Evolutionary conservation across 495 filamentous ascomycete genomes (phyloP).

Genomic region (Penicillium atrosanguineum): DNA sequence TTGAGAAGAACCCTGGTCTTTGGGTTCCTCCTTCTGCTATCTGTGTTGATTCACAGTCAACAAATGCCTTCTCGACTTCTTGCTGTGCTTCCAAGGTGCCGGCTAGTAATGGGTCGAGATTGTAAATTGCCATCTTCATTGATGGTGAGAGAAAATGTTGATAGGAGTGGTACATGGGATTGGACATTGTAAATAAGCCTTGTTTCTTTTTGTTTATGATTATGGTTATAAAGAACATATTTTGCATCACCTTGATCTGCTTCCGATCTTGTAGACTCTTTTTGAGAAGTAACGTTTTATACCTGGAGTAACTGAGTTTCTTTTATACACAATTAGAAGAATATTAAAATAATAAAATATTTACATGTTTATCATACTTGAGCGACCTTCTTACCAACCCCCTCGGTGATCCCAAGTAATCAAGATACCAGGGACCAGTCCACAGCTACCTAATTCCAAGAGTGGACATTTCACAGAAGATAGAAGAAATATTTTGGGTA

Average conservation of each 20-base stretch:
- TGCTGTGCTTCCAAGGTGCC: constrained; percentile 25
- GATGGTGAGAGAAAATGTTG: constrained; percentile 3
- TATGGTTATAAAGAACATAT: background rate
- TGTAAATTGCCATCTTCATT: constrained; percentile 12
- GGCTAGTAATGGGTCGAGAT: constrained; percentile 12
- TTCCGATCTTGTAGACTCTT: too few species aligned
- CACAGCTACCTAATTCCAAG: too few species aligned
- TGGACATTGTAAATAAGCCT: constrained; percentile 9
- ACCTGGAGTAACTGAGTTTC: too few species aligned
- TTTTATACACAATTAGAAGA: too few species aligned
- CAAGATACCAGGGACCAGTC: too few species aligned
- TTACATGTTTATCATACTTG: too few species aligned
- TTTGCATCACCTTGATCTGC: background rate
- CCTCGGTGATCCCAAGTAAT: too few species aligned
- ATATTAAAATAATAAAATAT: too few species aligned
- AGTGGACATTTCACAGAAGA: too few species aligned
- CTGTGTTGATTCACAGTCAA: constrained; percentile 29
- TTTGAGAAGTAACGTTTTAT: too few species aligned
- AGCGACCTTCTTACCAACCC: too few species aligned
- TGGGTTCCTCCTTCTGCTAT: constrained; percentile 60
- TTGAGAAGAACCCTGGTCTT: constrained; percentile 65
- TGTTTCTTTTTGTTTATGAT: background rate
- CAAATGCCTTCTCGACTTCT: constrained; percentile 25
- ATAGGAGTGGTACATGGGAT: background rate
- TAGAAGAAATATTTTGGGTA: too few species aligned